Percentiles rank a stretch among this genome's conserved stretches.
phyloP scores from a whole-genome alignment of 2,329 filamentous ascomycete species.

The Coniella vitis region DNA sequence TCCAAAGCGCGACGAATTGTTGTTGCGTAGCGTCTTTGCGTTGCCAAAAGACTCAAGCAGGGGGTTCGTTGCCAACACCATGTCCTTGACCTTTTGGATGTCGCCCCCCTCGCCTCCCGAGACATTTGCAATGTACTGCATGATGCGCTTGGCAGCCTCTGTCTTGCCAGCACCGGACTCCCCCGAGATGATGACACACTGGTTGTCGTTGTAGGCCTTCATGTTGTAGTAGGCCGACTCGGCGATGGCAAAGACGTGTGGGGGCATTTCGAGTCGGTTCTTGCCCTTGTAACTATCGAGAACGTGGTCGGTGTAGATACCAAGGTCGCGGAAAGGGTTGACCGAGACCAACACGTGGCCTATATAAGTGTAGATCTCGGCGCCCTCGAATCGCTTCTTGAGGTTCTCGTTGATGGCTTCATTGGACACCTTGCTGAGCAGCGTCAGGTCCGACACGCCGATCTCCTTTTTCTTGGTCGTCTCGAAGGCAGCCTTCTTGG shows the following conservation, averaged over 20 bases:
- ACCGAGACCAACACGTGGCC: conserved; percentile 98
- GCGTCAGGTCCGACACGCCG: conserved; percentile 91
- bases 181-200: conserved; percentile 98
- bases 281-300: conserved; percentile 93
- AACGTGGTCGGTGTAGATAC: conserved; percentile 94
- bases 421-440: conserved; percentile 98
- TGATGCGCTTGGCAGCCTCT: conserved; percentile 94
- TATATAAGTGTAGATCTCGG: conserved; percentile 99
- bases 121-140: conserved; percentile 99
- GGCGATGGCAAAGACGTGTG: conserved; percentile 95
- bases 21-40: conserved; percentile 94
- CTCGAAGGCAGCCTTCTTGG: conserved; percentile 95
- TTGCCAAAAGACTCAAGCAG: conserved; percentile 97
- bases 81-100: conserved; percentile 96
- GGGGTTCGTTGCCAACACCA: conserved; percentile 97
- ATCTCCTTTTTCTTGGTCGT: conserved; percentile 98
- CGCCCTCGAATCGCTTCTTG: conserved; percentile 96
- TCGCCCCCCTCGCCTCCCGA: conserved; percentile 79
- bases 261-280: conserved; percentile 90
- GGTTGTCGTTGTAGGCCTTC: conserved; percentile 98
- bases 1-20: conserved; percentile 97
- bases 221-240: conserved; percentile 98
- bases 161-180: conserved; percentile 98
- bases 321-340: conserved; percentile 94
- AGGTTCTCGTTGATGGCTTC: conserved; percentile 99